Percentiles rank a stretch among this genome's conserved stretches.
phyloP scores from a whole-genome alignment of 176 grass and related monocot species.

The Aechmea fasciata region DNA sequence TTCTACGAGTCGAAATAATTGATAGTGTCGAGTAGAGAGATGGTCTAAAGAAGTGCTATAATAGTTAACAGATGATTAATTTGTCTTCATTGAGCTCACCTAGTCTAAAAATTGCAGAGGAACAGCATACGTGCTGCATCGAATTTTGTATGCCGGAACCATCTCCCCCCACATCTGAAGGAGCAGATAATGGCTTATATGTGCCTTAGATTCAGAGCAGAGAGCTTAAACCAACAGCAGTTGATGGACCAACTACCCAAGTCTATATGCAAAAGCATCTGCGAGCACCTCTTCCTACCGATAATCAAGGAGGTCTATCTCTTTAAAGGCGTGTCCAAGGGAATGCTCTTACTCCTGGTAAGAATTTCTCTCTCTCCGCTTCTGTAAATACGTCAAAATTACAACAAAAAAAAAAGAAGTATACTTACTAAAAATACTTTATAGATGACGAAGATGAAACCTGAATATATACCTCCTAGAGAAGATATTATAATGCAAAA shows the following conservation, averaged over 20 bases:
- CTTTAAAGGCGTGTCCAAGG: conserved; percentile 62
- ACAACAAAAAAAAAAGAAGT: not conserved
- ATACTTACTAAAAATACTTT: not conserved
- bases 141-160: conserved; percentile 79
- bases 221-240: conserved; percentile 93
- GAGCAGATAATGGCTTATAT: conserved; percentile 89
- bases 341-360: conserved; percentile 57
- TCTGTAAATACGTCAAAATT: not conserved
- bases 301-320: conserved; percentile 83
- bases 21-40: not conserved
- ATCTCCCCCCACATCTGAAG: conserved; percentile 58
- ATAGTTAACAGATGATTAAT: not conserved
- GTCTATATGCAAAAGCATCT: conserved; percentile 95
- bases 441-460: conserved; percentile 65
- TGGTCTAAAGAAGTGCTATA: too few species aligned
- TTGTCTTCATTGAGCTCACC: not conserved
- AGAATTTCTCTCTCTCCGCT: not conserved
- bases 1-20: not conserved
- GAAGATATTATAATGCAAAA: conserved; percentile 90
- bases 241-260: conserved; percentile 89
- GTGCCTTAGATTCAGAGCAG: conserved; percentile 92
- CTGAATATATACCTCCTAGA: conserved; percentile 79
- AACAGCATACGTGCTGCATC: conserved; percentile 78
- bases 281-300: conserved; percentile 71
- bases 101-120: conserved; percentile 32